Evolutionary conservation across 148 eudicot genomes (phyloP).

Genomic region (Simmondsia chinensis): DNA sequence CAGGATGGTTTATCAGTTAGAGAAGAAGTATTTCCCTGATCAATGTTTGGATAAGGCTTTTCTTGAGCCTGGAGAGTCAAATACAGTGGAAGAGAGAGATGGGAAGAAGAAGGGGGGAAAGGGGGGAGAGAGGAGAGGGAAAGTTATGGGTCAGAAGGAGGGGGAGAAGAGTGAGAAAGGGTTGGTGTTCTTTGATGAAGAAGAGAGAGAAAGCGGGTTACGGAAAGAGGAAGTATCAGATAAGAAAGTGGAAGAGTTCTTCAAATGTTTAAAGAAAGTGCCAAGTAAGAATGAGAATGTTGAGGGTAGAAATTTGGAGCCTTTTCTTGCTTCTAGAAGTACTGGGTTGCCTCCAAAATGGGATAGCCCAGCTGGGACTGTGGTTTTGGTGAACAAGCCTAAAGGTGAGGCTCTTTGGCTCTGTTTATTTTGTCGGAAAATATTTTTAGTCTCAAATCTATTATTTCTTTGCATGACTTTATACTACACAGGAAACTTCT

Average conservation of each 20-base stretch:
- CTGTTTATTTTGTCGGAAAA: background rate
- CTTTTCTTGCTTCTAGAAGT: conserved; percentile 71
- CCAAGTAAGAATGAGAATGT: conserved; percentile 41
- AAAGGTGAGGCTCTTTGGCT: conserved; percentile 41
- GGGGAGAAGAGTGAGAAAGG: conserved; percentile 37
- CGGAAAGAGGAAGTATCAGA: conserved; percentile 41
- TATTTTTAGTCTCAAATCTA: no score
- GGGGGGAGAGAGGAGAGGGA: conserved; percentile 6
- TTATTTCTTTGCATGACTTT: no score
- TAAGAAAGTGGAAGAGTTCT: conserved; percentile 93
- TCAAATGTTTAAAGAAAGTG: conserved; percentile 85
- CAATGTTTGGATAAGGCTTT: conserved; percentile 94
- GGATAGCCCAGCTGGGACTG: conserved; percentile 79
- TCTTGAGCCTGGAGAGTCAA: conserved; percentile 56
- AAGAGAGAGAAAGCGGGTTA: conserved; percentile 13
- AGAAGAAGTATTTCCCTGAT: conserved; percentile 95
- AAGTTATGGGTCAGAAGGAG: conserved; percentile 12
- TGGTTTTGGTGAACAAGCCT: conserved; percentile 87
- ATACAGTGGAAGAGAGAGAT: conserved; percentile 7
- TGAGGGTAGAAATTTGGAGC: conserved; percentile 29
- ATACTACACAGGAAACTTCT: no score
- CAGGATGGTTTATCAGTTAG: conserved; percentile 96
- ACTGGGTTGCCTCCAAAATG: conserved; percentile 72
- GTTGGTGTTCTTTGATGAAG: conserved; percentile 70
- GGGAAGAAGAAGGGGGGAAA: conserved; percentile 6